A percentile compares a stretch with the other conserved stretches of the same genome.
phyloP scores from a whole-genome alignment of 2,329 filamentous ascomycete species.

The Cordyceps fumosorosea region DNA sequence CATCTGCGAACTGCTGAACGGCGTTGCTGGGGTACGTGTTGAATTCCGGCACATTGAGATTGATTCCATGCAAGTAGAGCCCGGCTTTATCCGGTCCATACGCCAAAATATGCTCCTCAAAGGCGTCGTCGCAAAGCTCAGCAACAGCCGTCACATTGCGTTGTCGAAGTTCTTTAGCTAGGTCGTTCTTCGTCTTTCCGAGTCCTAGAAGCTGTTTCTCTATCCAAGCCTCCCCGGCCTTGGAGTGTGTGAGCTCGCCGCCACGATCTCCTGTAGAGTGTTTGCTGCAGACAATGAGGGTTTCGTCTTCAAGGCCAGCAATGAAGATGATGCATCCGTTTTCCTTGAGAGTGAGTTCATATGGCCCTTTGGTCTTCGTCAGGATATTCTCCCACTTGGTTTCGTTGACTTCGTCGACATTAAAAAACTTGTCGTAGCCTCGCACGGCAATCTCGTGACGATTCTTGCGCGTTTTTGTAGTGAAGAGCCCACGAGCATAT shows the following conservation, averaged over 20 bases:
- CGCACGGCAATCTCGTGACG: constrained; percentile 73
- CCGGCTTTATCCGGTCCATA: constrained; percentile 79
- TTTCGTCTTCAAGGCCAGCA: constrained; percentile 80
- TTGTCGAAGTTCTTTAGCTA: constrained; percentile 66
- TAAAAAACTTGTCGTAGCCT: constrained; percentile 99
- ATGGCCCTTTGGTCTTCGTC: constrained; percentile 71
- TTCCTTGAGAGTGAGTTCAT: constrained; percentile 94
- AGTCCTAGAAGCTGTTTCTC: constrained; percentile 70
- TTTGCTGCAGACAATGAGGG: constrained; percentile 95
- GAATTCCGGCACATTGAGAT: constrained; percentile 90
- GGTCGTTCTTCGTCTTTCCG: constrained; percentile 70
- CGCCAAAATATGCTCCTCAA: constrained; percentile 93
- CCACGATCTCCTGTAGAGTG: constrained; percentile 82
- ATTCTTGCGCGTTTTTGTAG: constrained; percentile 59
- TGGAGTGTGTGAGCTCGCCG: constrained; percentile 69
- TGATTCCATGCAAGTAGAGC: constrained; percentile 92
- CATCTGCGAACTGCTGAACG: constrained; percentile 84
- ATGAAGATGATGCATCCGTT: constrained; percentile 99
- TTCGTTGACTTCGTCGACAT: constrained; percentile 71
- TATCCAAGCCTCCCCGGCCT: constrained; percentile 74
- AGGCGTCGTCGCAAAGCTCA: constrained; percentile 90
- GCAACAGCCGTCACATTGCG: constrained; percentile 93
- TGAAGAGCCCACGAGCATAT: constrained; percentile 91
- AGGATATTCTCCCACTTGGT: constrained; percentile 81
- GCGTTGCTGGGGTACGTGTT: constrained; percentile 73